Conservation (phyloP, 495 filamentous ascomycete genomes). For the Aspergillus incahuasiensis region DNA sequence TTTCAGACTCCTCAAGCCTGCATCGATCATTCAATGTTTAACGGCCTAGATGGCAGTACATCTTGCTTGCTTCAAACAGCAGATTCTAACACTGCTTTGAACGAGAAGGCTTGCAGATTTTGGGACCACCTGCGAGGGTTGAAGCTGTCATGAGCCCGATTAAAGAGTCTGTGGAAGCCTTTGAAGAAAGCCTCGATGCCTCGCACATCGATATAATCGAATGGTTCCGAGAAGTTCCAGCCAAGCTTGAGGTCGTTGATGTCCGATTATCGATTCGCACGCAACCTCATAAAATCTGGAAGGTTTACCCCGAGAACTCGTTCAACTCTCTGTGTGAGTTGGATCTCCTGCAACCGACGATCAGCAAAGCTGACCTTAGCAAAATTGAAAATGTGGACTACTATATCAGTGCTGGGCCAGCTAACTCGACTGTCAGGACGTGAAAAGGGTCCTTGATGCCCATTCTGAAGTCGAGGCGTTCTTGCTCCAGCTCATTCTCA, state of each 20-base stretch:
- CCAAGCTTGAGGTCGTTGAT: slow-evolving; percentile 30
- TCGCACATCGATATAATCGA: slow-evolving; percentile 34
- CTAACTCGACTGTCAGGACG: background rate
- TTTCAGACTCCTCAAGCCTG: slow-evolving; percentile 34
- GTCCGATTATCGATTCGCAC: slow-evolving; percentile 25
- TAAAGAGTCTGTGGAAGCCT: slow-evolving; percentile 26
- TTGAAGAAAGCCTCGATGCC: slow-evolving; percentile 29
- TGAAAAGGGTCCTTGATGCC: slow-evolving; percentile 32
- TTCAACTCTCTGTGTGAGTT: slow-evolving; percentile 41
- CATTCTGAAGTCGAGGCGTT: slow-evolving; percentile 52
- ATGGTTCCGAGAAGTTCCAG: slow-evolving; percentile 25
- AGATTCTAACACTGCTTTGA: slow-evolving; percentile 23
- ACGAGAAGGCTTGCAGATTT: too few species aligned
- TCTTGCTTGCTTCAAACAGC: slow-evolving; percentile 14
- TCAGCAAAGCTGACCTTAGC: too few species aligned
- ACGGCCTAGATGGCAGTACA: slow-evolving; percentile 26
- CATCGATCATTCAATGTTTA: slow-evolving; percentile 25
- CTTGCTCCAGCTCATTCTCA: slow-evolving; percentile 48
- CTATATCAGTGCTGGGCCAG: too few species aligned
- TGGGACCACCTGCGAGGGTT: slow-evolving; percentile 40
- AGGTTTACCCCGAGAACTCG: slow-evolving; percentile 8
- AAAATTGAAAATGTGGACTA: slow-evolving; percentile 47
- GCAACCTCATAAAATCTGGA: slow-evolving; percentile 20
- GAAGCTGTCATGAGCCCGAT: slow-evolving; percentile 25
- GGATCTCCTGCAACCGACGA: slow-evolving; percentile 30